phyloP scores from a whole-genome alignment of 805 yeast genomes.

The Saccharomycopsis javanensis region DNA sequence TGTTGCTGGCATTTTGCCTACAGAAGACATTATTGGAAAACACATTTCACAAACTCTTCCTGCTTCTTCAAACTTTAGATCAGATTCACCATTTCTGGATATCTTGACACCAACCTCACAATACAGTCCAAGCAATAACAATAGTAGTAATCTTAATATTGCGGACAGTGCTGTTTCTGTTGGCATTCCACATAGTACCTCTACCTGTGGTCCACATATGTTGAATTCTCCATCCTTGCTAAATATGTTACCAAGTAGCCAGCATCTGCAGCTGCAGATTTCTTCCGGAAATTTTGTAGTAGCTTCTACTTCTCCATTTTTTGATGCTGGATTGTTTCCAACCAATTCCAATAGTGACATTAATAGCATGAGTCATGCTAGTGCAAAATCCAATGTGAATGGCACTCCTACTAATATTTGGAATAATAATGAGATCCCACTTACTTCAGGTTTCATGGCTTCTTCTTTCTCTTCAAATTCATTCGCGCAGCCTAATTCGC shows the following conservation, averaged over 20 bases:
- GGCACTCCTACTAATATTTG: neutral
- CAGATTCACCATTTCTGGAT: slow-evolving; percentile 2
- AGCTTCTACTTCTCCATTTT: neutral
- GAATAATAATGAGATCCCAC: neutral
- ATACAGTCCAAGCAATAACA: neutral
- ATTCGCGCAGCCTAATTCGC: neutral
- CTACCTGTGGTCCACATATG: neutral
- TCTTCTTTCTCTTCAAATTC: neutral
- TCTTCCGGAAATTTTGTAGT: neutral
- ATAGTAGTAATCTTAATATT: neutral
- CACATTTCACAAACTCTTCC: neutral
- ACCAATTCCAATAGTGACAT: neutral
- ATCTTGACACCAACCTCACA: neutral
- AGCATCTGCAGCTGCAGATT: neutral
- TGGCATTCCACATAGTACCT: neutral
- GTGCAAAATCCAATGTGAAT: neutral
- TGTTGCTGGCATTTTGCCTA: neutral
- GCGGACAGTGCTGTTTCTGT: neutral
- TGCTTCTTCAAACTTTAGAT: neutral
- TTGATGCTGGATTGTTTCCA: neutral
- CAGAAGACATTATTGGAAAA: neutral
- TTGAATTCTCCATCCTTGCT: neutral
- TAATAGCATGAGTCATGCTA: neutral
- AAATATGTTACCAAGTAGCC: neutral
- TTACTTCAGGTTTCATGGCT: neutral